A percentile compares a stretch with the other conserved stretches of the same genome.
Evolutionary conservation across 1,139 yeast genomes (phyloP).

Genomic region (Protomyces inundatus): DNA sequence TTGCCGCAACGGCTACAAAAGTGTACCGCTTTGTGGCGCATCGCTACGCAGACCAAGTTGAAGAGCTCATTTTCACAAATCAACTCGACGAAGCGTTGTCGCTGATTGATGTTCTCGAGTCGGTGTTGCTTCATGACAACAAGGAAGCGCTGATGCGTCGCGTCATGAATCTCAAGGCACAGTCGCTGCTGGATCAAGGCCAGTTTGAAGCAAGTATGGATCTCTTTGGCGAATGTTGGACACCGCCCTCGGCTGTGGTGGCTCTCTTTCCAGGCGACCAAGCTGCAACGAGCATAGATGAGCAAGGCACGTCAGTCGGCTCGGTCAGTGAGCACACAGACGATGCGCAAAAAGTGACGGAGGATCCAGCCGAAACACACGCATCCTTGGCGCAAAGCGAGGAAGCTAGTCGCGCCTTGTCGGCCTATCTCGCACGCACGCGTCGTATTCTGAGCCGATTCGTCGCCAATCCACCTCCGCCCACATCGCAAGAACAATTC

Average conservation of each 20-base stretch:
- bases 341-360: conserved; percentile 4
- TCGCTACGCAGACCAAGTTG: conserved; percentile 39
- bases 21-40: conserved; percentile 35
- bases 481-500: conserved; percentile 3
- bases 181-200: conserved; percentile 39
- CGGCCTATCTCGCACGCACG: conserved; percentile 18
- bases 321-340: background rate
- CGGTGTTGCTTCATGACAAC: conserved; percentile 36
- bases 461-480: conserved; percentile 2
- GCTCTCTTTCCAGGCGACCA: conserved; percentile 36
- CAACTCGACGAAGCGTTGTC: conserved; percentile 45
- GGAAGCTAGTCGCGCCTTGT: conserved; percentile 10
- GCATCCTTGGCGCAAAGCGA: background rate
- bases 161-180: conserved; percentile 46
- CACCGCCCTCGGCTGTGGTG: conserved; percentile 53
- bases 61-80: conserved; percentile 33
- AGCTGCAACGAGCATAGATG: conserved; percentile 2
- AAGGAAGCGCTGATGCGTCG: conserved; percentile 43
- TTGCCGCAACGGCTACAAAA: conserved; percentile 35
- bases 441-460: conserved; percentile 5
- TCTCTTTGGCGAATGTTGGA: conserved; percentile 50
- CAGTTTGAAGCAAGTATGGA: conserved; percentile 44
- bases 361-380: background rate
- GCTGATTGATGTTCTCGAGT: conserved; percentile 41
- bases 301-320: background rate